Percentiles rank a stretch among this genome's conserved stretches.
phyloP scores from a whole-genome alignment of 2,329 filamentous ascomycete genomes.

The Verticillium dahliae region DNA sequence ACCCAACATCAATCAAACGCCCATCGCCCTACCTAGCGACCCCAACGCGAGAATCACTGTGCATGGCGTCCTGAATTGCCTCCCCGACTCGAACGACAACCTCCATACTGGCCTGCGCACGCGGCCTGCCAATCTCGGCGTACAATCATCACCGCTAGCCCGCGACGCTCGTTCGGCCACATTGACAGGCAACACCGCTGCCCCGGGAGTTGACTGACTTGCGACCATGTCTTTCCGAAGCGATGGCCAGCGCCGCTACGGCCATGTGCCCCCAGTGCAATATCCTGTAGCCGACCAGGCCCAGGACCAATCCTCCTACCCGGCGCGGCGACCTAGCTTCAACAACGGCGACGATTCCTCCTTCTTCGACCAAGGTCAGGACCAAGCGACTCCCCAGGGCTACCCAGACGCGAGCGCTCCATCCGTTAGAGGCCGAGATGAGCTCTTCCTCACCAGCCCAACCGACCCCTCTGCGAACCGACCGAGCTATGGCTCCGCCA shows the following conservation, averaged over 20 bases:
- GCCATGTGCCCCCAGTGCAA: constrained; percentile 60
- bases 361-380: constrained; percentile 19
- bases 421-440: constrained; percentile 39
- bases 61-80: not conserved
- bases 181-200: not conserved
- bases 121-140: not conserved
- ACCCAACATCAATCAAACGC: not conserved
- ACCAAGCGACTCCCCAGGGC: constrained; percentile 5
- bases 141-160: not conserved
- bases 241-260: constrained; percentile 57
- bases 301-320: constrained; percentile 29
- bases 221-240: constrained; percentile 55
- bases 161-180: not conserved
- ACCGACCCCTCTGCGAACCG: constrained; percentile 21
- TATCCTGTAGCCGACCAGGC: constrained; percentile 45
- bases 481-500: constrained; percentile 33
- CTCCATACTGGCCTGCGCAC: not conserved
- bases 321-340: constrained; percentile 60
- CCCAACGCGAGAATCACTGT: not conserved
- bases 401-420: constrained; percentile 19
- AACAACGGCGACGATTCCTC: constrained; percentile 67
- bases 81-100: not conserved
- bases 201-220: not conserved
- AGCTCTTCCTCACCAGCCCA: constrained; percentile 56
- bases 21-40: not conserved